These are phyloP conservation scores for Veloporphyrellus conicus DNA, from an alignment of 1,284 basidiomycete genomes.

Conservation along the genomic window DNA sequence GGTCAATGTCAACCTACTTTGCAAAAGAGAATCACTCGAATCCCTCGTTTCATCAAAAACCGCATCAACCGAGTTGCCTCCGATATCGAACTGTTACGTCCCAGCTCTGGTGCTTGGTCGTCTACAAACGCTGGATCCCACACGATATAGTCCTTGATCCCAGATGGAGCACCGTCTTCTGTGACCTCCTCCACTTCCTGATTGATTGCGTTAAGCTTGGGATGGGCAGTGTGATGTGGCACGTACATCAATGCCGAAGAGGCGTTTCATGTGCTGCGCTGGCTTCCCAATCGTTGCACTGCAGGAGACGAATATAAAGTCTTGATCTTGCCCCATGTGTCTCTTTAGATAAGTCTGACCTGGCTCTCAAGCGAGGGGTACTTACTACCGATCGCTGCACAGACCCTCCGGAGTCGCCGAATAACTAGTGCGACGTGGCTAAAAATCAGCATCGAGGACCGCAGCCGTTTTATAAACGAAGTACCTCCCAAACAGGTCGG, in stretches of 20 bases:
- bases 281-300: slow-evolving; percentile 87
- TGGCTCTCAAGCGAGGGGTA: slow-evolving; percentile 7
- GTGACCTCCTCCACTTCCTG: slow-evolving; percentile 66
- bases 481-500: slow-evolving; percentile 68
- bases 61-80: slow-evolving; percentile 77
- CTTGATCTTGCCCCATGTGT: slow-evolving; percentile 44
- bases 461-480: background rate
- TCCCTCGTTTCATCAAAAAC: slow-evolving; percentile 76
- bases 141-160: slow-evolving; percentile 71
- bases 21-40: slow-evolving; percentile 84
- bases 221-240: background rate
- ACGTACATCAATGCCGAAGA: slow-evolving; percentile 64
- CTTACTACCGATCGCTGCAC: slow-evolving; percentile 81
- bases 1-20: slow-evolving; percentile 47
- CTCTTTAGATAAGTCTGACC: background rate
- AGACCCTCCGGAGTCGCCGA: slow-evolving; percentile 73
- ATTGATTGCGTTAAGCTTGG: background rate
- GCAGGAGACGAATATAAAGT: slow-evolving; percentile 75
- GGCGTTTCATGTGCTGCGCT: slow-evolving; percentile 65
- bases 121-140: slow-evolving; percentile 76
- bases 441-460: slow-evolving; percentile 3
- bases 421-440: slow-evolving; percentile 81
- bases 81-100: slow-evolving; percentile 58
- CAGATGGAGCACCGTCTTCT: slow-evolving; percentile 82
- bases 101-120: slow-evolving; percentile 51